Percentiles rank a stretch among this genome's conserved stretches.
Conservation (phyloP, 75 land plant species). For the Adiantum capillusveneris region DNA sequence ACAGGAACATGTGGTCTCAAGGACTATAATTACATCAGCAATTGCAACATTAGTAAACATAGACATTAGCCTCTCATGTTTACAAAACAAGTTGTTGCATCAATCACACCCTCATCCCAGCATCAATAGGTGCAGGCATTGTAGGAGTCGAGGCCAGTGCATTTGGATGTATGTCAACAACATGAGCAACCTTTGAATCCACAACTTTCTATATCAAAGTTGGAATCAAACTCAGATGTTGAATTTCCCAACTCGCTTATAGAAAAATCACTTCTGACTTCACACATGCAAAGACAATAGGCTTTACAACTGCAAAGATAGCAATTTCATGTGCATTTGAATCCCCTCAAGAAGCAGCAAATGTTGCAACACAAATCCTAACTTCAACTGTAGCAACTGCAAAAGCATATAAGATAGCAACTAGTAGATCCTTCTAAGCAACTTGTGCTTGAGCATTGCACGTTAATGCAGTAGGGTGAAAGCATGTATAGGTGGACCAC, state of each 20-base stretch:
- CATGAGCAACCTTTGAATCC: slow-evolving; percentile 6
- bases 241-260: slow-evolving; percentile 7
- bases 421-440: slow-evolving; percentile 40
- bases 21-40: slow-evolving; percentile 26
- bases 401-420: slow-evolving; percentile 36
- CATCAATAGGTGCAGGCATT: slow-evolving; percentile 29
- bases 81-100: slow-evolving; percentile 49
- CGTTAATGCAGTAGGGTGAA: slow-evolving; percentile 74
- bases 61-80: slow-evolving; percentile 23
- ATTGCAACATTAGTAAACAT: slow-evolving; percentile 28
- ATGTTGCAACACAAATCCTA: slow-evolving; percentile 19
- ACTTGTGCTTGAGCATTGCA: slow-evolving; percentile 57
- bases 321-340: slow-evolving; percentile 45
- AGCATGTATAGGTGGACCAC: no score
- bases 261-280: neutral
- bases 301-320: slow-evolving; percentile 57
- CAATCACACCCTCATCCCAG: slow-evolving; percentile 14
- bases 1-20: neutral
- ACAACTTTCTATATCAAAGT: slow-evolving; percentile 20
- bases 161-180: neutral
- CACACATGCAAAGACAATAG: slow-evolving; percentile 6
- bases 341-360: slow-evolving; percentile 42
- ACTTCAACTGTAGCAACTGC: slow-evolving; percentile 23
- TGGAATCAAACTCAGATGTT: slow-evolving; percentile 20
- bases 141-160: neutral